Percentiles rank a stretch among this genome's conserved stretches.
Evolutionary conservation across 2,329 filamentous ascomycete species (phyloP).

Genomic region (Corynespora cassiicola): DNA sequence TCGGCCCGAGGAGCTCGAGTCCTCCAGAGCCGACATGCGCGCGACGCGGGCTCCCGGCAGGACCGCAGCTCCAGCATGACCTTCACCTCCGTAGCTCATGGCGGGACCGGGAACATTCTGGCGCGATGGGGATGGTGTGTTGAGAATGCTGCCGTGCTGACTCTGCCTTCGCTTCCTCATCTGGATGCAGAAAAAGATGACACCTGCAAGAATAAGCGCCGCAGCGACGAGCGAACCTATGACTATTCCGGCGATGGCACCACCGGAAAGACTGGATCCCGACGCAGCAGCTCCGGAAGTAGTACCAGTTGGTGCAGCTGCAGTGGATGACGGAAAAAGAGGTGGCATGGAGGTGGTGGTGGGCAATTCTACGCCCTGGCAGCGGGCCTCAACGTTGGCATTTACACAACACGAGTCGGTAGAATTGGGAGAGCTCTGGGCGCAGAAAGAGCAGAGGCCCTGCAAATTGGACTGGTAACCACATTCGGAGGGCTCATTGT

Average conservation of each 20-base stretch:
- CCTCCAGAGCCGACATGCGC: slow-evolving; percentile 92
- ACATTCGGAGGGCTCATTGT: slow-evolving; percentile 87
- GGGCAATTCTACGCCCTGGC: slow-evolving; percentile 78
- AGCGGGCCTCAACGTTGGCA: slow-evolving; percentile 75
- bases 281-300: slow-evolving; percentile 34
- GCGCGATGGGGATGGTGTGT: slow-evolving; percentile 79
- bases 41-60: slow-evolving; percentile 89
- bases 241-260: slow-evolving; percentile 88
- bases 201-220: slow-evolving; percentile 70
- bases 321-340: slow-evolving; percentile 67
- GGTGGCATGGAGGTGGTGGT: slow-evolving; percentile 68
- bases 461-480: slow-evolving; percentile 75
- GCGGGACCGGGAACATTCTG: slow-evolving; percentile 35
- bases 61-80: slow-evolving; percentile 52
- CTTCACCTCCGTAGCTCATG: slow-evolving; percentile 52
- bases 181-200: slow-evolving; percentile 65
- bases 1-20: slow-evolving; percentile 62
- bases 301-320: slow-evolving; percentile 56
- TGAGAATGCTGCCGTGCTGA: slow-evolving; percentile 78
- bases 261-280: slow-evolving; percentile 70
- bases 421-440: slow-evolving; percentile 81
- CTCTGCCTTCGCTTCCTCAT: slow-evolving; percentile 64
- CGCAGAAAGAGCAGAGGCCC: slow-evolving; percentile 88
- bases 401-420: slow-evolving; percentile 95
- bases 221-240: slow-evolving; percentile 78